These are phyloP conservation scores for Candida sp. DNA, from an alignment of 1,139 yeast species.

Conservation along the genomic window DNA sequence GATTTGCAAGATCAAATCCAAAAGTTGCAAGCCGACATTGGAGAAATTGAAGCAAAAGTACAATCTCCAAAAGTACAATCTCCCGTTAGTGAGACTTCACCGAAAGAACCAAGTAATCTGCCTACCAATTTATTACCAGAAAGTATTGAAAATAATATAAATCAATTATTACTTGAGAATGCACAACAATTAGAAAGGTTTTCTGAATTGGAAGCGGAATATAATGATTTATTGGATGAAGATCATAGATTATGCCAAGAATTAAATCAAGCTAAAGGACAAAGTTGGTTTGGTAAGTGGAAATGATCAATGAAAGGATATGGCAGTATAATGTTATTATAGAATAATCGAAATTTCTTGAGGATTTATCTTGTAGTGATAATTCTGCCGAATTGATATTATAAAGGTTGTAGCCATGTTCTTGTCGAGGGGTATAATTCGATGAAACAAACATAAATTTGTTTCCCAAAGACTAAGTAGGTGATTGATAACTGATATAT, in stretches of 20 bases:
- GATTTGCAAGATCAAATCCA: conserved; percentile 65
- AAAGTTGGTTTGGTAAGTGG: conserved; percentile 32
- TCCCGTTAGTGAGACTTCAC: conserved; percentile 9
- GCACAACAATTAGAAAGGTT: conserved; percentile 59
- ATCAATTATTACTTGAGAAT: conserved; percentile 44
- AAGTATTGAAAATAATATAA: conserved; percentile 45
- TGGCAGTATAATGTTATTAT: too few species aligned
- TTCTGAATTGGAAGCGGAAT: conserved; percentile 50
- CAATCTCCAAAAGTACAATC: conserved; percentile 25
- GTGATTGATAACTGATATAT: too few species aligned
- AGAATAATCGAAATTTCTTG: too few species aligned
- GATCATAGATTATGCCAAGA: conserved; percentile 27
- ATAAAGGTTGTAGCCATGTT: too few species aligned
- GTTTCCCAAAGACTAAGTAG: too few species aligned
- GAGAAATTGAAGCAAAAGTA: conserved; percentile 45
- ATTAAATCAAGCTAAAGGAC: conserved; percentile 18
- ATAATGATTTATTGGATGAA: conserved; percentile 22
- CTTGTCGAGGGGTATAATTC: too few species aligned
- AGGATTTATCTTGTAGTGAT: too few species aligned
- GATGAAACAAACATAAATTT: too few species aligned
- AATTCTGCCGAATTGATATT: too few species aligned
- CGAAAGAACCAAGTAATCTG: neutral
- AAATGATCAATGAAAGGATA: conserved; percentile 2
- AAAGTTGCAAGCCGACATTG: conserved; percentile 50
- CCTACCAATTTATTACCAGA: conserved; percentile 31